Evolutionary conservation across 2,329 filamentous ascomycete species (phyloP), one percentile per base, ranked within the genome.

Genomic region (Trichoderma sp.): DNA sequence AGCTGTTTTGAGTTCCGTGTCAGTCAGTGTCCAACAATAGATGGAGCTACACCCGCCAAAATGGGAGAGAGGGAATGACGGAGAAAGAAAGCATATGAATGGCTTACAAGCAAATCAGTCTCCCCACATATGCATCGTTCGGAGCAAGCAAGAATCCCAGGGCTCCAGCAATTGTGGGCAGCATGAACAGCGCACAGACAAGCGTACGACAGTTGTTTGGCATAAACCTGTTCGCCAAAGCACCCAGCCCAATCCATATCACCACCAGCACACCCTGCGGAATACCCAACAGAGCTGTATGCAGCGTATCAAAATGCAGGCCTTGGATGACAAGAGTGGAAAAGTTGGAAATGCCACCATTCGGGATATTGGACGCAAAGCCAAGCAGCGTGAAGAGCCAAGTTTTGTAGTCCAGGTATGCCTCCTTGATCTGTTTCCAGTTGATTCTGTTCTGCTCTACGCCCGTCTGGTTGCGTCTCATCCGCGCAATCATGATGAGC

Each of bases 341-440:
- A 66, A 89, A 89, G 72, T 88, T 89, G 35, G 82, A 84, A 68
- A 89, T 88, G 35, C 87, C 87, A 5, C 87, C 88, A 63, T 89
- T 89, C 2, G 82, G 82, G 1, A 85, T 79, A 72, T 87, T 88
- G 71, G 82, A 82, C 68, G 88, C 82, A 40, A 84, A 78, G 0
- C 85, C 86, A 0, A 89, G 77, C 2, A 84, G 64, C 40, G 86
- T 87, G 72, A 89, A 87, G 19, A 89, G 79, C 76, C 87, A 89
- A 0, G 87, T 81, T 76, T 89, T 89, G 72, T 85, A 84, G 74
- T 89, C 88, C 52, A 79, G 75, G 59, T 88, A 85, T 0, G 86
- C 86, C 72, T 89, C 88, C 14, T 78, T 74, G 59, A 88, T 81
- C 74, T 89, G 87, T 21, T 82, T 80, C 68, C 81, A 83, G 73